A percentile compares a stretch with the other conserved stretches of the same genome.
Conservation (phyloP, 208 protist genomes). For the Blechomonas ayalai region DNA sequence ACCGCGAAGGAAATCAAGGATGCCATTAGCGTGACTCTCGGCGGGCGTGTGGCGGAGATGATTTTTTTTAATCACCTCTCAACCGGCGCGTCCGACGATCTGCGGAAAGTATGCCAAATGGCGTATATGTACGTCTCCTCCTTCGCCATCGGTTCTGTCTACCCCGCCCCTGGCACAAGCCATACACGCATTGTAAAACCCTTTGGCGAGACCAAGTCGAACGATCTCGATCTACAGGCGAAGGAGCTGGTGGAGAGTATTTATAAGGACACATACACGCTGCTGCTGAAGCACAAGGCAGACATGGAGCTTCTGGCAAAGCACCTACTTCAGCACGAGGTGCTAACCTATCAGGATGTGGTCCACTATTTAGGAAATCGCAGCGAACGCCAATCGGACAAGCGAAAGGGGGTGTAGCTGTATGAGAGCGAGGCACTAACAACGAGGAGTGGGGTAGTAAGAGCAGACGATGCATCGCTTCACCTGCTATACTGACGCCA, state of each 20-base stretch:
- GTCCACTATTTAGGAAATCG: constrained; percentile 69
- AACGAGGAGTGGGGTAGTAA: neutral
- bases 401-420: constrained; percentile 30
- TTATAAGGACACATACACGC: constrained; percentile 52
- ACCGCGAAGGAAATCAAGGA: constrained; percentile 92
- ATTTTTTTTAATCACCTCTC: constrained; percentile 92
- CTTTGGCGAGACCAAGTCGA: constrained; percentile 74
- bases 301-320: constrained; percentile 83
- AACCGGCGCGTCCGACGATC: constrained; percentile 94
- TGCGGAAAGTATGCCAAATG: constrained; percentile 92
- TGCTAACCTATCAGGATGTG: constrained; percentile 77
- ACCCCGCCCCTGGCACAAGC: constrained; percentile 51
- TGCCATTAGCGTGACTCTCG: constrained; percentile 92
- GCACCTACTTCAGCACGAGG: constrained; percentile 75
- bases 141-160: constrained; percentile 64
- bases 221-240: constrained; percentile 86
- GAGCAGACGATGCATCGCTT: neutral
- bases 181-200: constrained; percentile 76
- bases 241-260: constrained; percentile 77
- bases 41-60: constrained; percentile 89
- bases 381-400: constrained; percentile 23
- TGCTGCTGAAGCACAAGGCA: constrained; percentile 67
- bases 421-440: neutral
- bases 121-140: constrained; percentile 89
- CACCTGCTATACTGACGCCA: too few species aligned